phyloP scores from a whole-genome alignment of 129 eudicot species.

The Chrysanthemum seticuspe region DNA sequence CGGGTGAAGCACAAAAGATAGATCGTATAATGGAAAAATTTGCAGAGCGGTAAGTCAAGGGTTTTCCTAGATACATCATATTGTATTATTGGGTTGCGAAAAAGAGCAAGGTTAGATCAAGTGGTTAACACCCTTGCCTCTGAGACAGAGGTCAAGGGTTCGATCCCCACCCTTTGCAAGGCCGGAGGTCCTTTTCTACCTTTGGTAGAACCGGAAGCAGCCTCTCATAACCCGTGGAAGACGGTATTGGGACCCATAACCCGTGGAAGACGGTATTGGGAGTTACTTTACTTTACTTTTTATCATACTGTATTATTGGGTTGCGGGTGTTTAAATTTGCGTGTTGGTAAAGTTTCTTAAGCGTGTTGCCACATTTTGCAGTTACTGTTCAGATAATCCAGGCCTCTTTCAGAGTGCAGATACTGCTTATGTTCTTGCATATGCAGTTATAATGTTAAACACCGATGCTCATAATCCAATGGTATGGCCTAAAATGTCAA shows the following conservation, averaged over 20 bases:
- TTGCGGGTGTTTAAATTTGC: not conserved
- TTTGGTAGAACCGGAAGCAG: too few species aligned
- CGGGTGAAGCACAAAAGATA: conserved; percentile 97
- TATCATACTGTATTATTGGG: too few species aligned
- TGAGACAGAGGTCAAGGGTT: too few species aligned
- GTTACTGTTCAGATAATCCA: conserved; percentile 93
- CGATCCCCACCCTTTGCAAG: too few species aligned
- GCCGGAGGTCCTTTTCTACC: too few species aligned
- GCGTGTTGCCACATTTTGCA: conserved; percentile 41
- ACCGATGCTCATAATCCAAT: conserved; percentile 95
- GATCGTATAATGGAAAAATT: conserved; percentile 96
- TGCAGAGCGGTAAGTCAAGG: conserved; percentile 78
- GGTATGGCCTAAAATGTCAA: conserved; percentile 96
- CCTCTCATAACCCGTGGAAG: too few species aligned
- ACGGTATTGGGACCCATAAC: too few species aligned
- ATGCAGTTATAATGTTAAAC: conserved; percentile 93
- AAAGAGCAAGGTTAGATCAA: too few species aligned
- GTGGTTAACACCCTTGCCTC: too few species aligned
- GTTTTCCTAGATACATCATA: too few species aligned
- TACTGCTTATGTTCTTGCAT: conserved; percentile 92
- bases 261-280: too few species aligned
- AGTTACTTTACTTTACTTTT: too few species aligned
- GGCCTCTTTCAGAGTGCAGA: conserved; percentile 88
- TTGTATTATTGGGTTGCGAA: not conserved
- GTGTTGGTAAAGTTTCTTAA: not conserved